phyloP scores from a whole-genome alignment of 2,329 filamentous ascomycete species.

The Coleophoma cylindrospora region DNA sequence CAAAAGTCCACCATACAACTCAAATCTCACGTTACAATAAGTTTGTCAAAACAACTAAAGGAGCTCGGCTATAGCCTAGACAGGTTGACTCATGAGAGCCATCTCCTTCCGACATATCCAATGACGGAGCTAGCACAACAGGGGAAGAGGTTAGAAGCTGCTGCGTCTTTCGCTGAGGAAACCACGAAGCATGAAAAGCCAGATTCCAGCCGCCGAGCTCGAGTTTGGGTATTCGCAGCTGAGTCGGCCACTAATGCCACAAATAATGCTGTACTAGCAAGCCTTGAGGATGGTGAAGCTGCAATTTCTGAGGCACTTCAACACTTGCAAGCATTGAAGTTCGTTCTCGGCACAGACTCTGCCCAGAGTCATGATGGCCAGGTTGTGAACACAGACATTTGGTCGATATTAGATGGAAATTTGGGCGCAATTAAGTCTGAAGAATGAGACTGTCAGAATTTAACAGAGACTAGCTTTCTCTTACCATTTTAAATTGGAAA shows the following conservation, averaged over 20 bases:
- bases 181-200: conserved; percentile 32
- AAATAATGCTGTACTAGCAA: conserved; percentile 53
- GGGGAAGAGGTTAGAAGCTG: conserved; percentile 20
- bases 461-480: too few relatives aligned
- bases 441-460: background rate
- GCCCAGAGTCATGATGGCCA: conserved; percentile 1
- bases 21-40: conserved; percentile 49
- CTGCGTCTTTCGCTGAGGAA: conserved; percentile 40
- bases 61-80: conserved; percentile 45
- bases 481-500: too few relatives aligned
- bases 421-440: conserved; percentile 14
- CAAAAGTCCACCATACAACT: conserved; percentile 54
- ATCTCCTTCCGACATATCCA: conserved; percentile 50
- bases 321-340: conserved; percentile 42
- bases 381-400: conserved; percentile 16
- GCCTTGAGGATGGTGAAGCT: conserved; percentile 52
- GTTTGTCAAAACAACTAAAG: conserved; percentile 45
- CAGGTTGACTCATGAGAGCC: conserved; percentile 56
- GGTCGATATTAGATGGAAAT: conserved; percentile 24
- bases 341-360: conserved; percentile 35
- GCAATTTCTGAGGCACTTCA: conserved; percentile 48
- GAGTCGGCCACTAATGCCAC: conserved; percentile 55
- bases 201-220: conserved; percentile 38
- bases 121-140: conserved; percentile 27
- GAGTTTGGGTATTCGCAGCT: conserved; percentile 55